Evolutionary conservation across 768 basidiomycete genomes (phyloP), one percentile per base, ranked within the genome.

Genomic region (Rhizopogon vesiculosus): DNA sequence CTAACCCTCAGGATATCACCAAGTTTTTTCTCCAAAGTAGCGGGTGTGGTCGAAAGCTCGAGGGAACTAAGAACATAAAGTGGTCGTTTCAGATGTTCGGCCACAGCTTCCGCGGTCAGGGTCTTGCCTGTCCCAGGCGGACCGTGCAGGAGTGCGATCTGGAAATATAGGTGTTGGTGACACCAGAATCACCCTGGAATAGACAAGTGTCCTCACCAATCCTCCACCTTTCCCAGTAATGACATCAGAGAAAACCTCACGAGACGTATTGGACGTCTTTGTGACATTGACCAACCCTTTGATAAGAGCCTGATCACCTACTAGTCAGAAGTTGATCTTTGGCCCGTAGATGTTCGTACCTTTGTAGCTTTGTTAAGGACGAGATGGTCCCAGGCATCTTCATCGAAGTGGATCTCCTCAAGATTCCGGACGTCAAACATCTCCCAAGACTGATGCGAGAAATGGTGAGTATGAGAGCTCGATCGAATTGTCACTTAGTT

Each of bases 151-250:
- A 67, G 62, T 12, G 58, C 53, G 25, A 67, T 66, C 65, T 67
- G 33, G 19, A 15, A 45, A 25, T 5, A 15, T 29, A 25, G 25
- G 25, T 25, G 25, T 9, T 41, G 7, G 39, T 51, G 3, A 57
- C 7, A 35, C 16, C 7, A 5, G 38, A 22, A 44, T 35, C 45
- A 38, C 16, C n/a, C 9, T 3, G 2, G 31, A 7, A 3, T 31
- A 53, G 7, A 45, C 35, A 3, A 81, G 69, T 54, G 80, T 80
- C 46, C 84, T 72, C 18, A 86, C 80, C 39, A 83, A 69, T 13
- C 80, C 80, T n/a, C 81, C 80, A 0, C 84, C 85, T 62, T 86
- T 85, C 38, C 83, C 84, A 61, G 78, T 79, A 66, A 85, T 80
- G 57, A 85, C 82, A 56, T 85, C 84, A 53, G 40, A 58, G 40